Evolutionary conservation across 2,329 filamentous ascomycete genomes (phyloP), one percentile per base, ranked within the genome.

Genomic region (Xylariaceae sp.): DNA sequence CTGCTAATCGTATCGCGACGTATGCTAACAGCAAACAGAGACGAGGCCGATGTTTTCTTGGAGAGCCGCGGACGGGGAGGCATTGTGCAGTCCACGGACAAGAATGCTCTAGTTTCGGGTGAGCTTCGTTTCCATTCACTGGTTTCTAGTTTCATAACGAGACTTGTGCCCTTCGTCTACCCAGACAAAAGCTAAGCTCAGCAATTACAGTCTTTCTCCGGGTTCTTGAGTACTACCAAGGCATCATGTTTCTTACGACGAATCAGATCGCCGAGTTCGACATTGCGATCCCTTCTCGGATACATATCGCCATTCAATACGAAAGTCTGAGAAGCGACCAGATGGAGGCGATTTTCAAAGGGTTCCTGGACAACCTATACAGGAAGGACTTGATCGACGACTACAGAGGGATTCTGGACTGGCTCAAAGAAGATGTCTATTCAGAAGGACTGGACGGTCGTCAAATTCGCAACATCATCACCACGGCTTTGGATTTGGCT

Each of bases 181-280:
- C 17, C 17, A 17, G 17, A 17, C 17, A 17, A 17, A 17, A 17
- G 17, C 17, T 17, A 79, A 79, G 60, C 70, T 72, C 57, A 68
- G 78, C 1, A 74, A 74, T 78, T 0, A 66, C 68, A 6, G 62
- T 64, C 39, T 67, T 66, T 35, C 58, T 67, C 7, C 57, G 60
- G 8, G 49, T 39, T 6, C 62, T 68, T 2, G 61, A 67, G 56
- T 75, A 74, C 61, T 77, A 76, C 57, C 64, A 71, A 5, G 75
- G 74, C 7, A 71, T 74, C 10, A 59, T 74, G 1, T 74, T 77
- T 66, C 64, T 76, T 3, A 76, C 74, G 0, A 75, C 73, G 2
- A 76, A 76, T 61, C 70, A 73, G 53, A 68, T 73, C 50, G 41
- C 9, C 5, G 10, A 45, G 5, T 13, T 45, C 2, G 41, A 45